Evolutionary conservation across 345 rosid species (phyloP), one percentile per base, ranked within the genome.

Genomic region (Lepidium sativum): DNA sequence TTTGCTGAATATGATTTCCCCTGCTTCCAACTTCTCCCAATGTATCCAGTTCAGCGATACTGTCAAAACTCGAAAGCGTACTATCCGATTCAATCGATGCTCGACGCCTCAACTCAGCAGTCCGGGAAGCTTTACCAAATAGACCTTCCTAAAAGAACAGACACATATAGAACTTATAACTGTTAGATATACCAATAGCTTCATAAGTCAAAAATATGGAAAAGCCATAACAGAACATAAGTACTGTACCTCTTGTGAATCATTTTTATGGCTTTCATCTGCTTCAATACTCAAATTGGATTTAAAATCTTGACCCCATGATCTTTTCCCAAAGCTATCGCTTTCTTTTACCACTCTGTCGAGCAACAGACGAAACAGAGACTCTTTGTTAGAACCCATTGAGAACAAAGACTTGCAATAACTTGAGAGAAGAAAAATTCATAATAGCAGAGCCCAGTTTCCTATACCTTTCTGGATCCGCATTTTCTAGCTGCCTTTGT

Each of bases 1-100:
- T 83, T 20, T 71, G 74, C 27, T 68, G 79, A 69, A 63, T n/a
- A n/a, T 38, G 60, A 67, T 60, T 77, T 39, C 76, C 78, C 71
- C 78, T 75, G 53, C 55, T 58, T 63, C 75, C 81, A 73, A 77
- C 49, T 67, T 85, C 92, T 25, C 82, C 77, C 0, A 91, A 84
- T 8, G 91, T 82, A 70, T 84, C 76, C 16, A 87, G 69, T 65
- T 83, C 91, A 47, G 91, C 85, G 68, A 84, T 80, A 75, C 95
- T 82, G 54, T 82, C 96, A 44, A 85, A 86, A 73, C 96, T 88
- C 52, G 97, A 85, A 63, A 86, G 29, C 6, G 99, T 88, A 60
- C 73, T 78, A 53, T 91, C 94, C 2, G 96, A 95, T 60, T 82
- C 96, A 62, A 80, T 78, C 3, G 90, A 88, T 61, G 78, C 79